Base-by-base conservation (phyloP, 2,329 filamentous ascomycete species). In the Decorospora gaudefroyi region DNA sequence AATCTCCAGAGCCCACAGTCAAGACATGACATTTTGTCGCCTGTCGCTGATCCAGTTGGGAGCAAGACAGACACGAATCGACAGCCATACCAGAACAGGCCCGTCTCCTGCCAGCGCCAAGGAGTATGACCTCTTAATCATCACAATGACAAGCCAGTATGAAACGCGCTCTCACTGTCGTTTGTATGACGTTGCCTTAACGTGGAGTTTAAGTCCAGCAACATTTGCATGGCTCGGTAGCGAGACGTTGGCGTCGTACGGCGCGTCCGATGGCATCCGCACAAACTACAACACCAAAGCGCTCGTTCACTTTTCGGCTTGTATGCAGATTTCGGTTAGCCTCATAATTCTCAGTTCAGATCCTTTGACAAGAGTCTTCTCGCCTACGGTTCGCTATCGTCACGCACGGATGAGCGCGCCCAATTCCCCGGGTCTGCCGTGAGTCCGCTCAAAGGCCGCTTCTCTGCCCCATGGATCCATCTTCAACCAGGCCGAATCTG, bases 241-340 rank as follows among this genome's bases (percentile, higher is more conserved):
- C 65, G 61, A 67, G 51, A 35, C 38, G 53, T 50, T 60, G 53
- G 58, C 50, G 59, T 66, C 44, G 58, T 57, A 63, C 62, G 55
- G 63, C 30, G 56, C 60, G 59, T 59, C 61, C 62, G 64, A 67
- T 62, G 49, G 49, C 52, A 57, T 59, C 59, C 53, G 44, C 31
- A 17, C 35, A 38, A 47, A 33, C 37, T 42, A 38, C 37, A 42
- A 41, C 28, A 35, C 27, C 29, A 49, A 40, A 16, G 38, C 26
- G n/a, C 21, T 49, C 31, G 43, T 51, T 46, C 42, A 42, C 51
- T 47, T 53, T 53, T 49, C 49, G 37, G 36, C 27, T 16, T 13
- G 17, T 13, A 12, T 13, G 11, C 37, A 26, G 21, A 18, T 21
- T 34, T 15, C 26, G 17, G 22, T 15, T 18, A 41, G 38, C 15